A percentile compares a stretch with the other conserved stretches of the same genome.
phyloP scores from a whole-genome alignment of 306 rosid species.

The Cucurbita maxima region DNA sequence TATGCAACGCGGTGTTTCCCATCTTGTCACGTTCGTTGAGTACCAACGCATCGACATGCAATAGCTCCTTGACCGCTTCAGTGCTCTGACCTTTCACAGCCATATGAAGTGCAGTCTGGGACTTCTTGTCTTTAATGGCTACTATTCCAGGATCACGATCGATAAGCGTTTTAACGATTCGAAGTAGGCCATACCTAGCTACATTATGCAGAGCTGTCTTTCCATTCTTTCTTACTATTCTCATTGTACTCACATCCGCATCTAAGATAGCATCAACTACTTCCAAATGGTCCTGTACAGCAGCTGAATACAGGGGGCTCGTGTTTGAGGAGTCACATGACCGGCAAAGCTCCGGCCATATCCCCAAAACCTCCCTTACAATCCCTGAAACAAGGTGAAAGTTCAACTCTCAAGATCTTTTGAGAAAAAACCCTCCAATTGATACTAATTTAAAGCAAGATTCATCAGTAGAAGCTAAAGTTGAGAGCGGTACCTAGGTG shows the following conservation, averaged over 20 bases:
- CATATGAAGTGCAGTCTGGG: conserved; percentile 96
- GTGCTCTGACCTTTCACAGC: conserved; percentile 77
- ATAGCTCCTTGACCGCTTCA: conserved; percentile 54
- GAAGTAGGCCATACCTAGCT: conserved; percentile 56
- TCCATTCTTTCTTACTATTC: conserved; percentile 78
- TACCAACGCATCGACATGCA: conserved; percentile 38
- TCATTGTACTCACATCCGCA: conserved; percentile 40
- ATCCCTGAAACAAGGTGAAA: conserved; percentile 35
- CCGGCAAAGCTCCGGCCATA: conserved; percentile 68
- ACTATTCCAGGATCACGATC: conserved; percentile 55
- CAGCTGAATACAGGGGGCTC: conserved; percentile 80
- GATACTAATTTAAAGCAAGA: background rate
- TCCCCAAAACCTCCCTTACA: conserved; percentile 49
- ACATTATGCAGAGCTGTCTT: conserved; percentile 78
- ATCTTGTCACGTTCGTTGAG: conserved; percentile 83
- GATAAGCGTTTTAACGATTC: conserved; percentile 45
- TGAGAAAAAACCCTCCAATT: background rate
- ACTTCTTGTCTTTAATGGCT: conserved; percentile 72
- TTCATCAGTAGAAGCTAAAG: background rate
- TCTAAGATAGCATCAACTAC: conserved; percentile 77
- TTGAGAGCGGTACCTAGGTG: conserved; percentile 40
- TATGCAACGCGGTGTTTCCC: conserved; percentile 82
- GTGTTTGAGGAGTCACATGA: conserved; percentile 66
- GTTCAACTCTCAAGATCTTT: background rate
- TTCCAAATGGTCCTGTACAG: conserved; percentile 62